Base-by-base conservation (phyloP, 148 eudicot species). In the Camellia sinensis region DNA sequence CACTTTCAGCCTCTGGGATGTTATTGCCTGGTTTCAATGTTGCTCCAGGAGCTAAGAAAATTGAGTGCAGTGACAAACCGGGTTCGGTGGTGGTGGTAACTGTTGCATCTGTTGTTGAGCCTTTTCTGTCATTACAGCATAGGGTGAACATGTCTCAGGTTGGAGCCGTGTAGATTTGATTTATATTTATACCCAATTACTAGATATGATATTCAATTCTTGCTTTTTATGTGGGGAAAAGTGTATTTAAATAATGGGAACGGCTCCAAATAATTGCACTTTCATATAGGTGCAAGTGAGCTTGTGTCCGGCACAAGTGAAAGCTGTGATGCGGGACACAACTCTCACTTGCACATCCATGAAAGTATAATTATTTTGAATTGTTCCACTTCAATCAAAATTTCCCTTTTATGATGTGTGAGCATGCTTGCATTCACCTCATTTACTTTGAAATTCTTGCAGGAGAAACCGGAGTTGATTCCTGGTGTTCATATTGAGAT, bases 1-100 rank as follows among this genome's bases (percentile, higher is more conserved):
- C 96, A 43, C 89, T 95, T 53, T 95, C 98, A 72, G 96, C 97
- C 70, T 95, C 98, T 37, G 98, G 98, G 78, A 83, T 92, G 81
- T 44, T 91, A 65, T 77, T 95, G 65, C 97, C 98, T 65, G 81
- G 75, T 82, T 77, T 85, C 40, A 41, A 22, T 68, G 41, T 77
- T 76, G 57, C 63, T 78, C 45, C 79, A 41, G 10, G 57, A 10
- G 59, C 79, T 45, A 62, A 76, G 62, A 74, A 61, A 81, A 43
- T 70, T 70, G 46, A 77, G 21, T 63, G 82, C 46, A 80, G 68
- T 44, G 67, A 46, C 79, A 67, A 67, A 79, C 71, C 79, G 3
- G 78, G 80, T 62, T 75, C 74, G 45, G 88, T 86, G 21, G 70
- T 92, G 63, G 88, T 95, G 65, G 81, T 92, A 67, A 90, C 97